Evolutionary conservation across 495 filamentous ascomycete genomes (phyloP).

Genomic region (Tuber melanosporum): DNA sequence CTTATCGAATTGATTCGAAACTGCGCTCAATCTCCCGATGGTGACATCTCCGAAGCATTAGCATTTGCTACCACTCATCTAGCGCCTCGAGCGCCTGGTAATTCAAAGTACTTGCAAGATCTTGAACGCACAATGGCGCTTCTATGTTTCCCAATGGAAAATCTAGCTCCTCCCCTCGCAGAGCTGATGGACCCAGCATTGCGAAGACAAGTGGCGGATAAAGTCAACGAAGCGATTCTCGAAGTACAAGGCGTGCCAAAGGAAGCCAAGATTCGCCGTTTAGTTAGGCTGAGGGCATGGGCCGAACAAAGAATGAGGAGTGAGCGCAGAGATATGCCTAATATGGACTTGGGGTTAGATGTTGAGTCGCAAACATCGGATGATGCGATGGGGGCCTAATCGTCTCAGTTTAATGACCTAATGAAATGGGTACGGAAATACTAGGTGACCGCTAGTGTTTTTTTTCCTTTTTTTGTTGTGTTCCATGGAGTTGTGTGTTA

Average conservation of each 20-base stretch:
- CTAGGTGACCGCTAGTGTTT: background rate
- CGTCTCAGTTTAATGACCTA: slow-evolving; percentile 21
- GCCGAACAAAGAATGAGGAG: slow-evolving; percentile 70
- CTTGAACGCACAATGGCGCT: slow-evolving; percentile 89
- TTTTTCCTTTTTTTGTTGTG: background rate
- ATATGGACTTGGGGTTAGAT: slow-evolving; percentile 65
- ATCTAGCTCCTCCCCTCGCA: slow-evolving; percentile 65
- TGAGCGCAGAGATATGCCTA: slow-evolving; percentile 65
- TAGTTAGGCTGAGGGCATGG: slow-evolving; percentile 78
- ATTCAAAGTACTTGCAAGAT: slow-evolving; percentile 73
- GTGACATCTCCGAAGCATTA: slow-evolving; percentile 73
- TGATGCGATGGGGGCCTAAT: slow-evolving; percentile 29
- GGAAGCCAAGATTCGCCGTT: slow-evolving; percentile 70
- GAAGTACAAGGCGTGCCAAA: slow-evolving; percentile 60
- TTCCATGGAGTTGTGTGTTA: slow-evolving; percentile 15
- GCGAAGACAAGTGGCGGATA: slow-evolving; percentile 67
- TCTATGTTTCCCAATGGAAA: slow-evolving; percentile 74
- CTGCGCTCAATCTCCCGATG: slow-evolving; percentile 56
- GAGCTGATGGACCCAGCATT: slow-evolving; percentile 71
- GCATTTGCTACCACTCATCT: slow-evolving; percentile 80
- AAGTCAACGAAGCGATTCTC: slow-evolving; percentile 83
- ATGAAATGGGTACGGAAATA: slow-evolving; percentile 16
- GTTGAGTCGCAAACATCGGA: slow-evolving; percentile 20
- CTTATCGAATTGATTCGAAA: slow-evolving; percentile 84
- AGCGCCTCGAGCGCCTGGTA: slow-evolving; percentile 71